Evolutionary conservation across 176 grass and related monocot species (phyloP), one percentile per base, ranked within the genome.

Genomic region (Carex parvula): DNA sequence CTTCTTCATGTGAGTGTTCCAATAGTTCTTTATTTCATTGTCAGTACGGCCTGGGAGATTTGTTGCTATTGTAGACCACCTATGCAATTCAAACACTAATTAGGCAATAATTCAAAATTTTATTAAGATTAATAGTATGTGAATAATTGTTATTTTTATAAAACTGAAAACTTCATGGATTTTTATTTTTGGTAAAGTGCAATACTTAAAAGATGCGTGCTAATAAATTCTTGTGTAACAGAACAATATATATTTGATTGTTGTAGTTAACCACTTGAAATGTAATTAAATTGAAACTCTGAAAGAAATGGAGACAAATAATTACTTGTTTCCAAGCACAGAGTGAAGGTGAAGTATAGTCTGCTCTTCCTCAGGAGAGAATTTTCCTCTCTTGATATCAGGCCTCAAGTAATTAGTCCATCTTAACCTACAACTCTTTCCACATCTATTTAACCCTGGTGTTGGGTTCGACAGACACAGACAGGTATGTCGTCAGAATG

Each of bases 11-110:
- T 86, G 77, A 60, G 79, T 83, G 84, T 89, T 89, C 87, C 87
- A 89, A 54, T 85, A 89, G 83, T 89, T 89, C 65, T 89, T 89
- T 81, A 89, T 85, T 67, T 89, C 83, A 29, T 89, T 89, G 55
- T 89, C 87, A 1, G 87, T 89, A 8, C 87, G 83, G 22, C 87
- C 87, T 11, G 87, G 87, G 29, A 89, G 83, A 24, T 89, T 64
- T 14, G 83, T 82, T 64, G 87, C 83, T 30, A 89, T 89, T 22
- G 77, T 41, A 37, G 87, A 86, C 87, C 87, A 89, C 67, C 87
- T 89, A 50, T 63, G 54, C 60, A 84, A 72, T 56, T 78, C 33
- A 32, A 15, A 2, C 22, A 17, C 73, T 78, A 17, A 56, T 78
- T 78, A 78, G 13, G 26, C 33, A 26, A 56, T 33, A 32, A 57